These are phyloP conservation scores for Bryoerythrophyllum caledonicum DNA, from an alignment of 225 moss, liverwort and hornwort species.

Conservation along the genomic window DNA sequence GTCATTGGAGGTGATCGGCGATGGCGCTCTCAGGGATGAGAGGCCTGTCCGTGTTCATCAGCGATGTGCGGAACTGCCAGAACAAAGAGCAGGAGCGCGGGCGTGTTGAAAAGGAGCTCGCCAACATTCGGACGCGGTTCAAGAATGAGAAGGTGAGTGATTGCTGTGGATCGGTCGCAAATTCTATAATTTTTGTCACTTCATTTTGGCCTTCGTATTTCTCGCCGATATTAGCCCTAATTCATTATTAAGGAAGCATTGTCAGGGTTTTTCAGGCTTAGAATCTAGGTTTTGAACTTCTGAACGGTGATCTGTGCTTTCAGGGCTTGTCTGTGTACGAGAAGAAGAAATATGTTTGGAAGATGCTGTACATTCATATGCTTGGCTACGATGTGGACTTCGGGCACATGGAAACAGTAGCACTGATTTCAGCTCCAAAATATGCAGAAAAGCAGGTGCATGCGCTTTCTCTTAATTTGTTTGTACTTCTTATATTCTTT, in stretches of 20 bases:
- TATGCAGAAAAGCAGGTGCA: slow-evolving; percentile 99
- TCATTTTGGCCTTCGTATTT: slow-evolving; percentile 17
- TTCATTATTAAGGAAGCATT: not conserved
- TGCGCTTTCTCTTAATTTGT: slow-evolving; percentile 2
- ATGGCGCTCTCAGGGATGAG: slow-evolving; percentile 99
- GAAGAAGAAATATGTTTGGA: slow-evolving; percentile 99
- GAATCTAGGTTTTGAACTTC: slow-evolving; percentile 22
- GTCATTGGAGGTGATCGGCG: not conserved
- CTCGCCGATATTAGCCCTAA: slow-evolving; percentile 7
- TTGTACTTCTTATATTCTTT: slow-evolving; percentile 9
- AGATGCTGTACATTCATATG: slow-evolving; percentile 99
- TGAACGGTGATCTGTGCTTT: slow-evolving; percentile 31
- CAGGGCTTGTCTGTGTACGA: slow-evolving; percentile 97
- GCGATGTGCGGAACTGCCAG: slow-evolving; percentile 98
- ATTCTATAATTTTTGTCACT: too few relatives aligned
- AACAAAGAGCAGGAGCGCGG: slow-evolving; percentile 95
- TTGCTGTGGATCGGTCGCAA: slow-evolving; percentile 17
- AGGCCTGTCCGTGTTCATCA: slow-evolving; percentile 94
- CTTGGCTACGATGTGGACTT: slow-evolving; percentile 99
- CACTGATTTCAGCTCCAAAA: slow-evolving; percentile 94
- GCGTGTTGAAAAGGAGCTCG: slow-evolving; percentile 98
- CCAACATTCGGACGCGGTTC: slow-evolving; percentile 97
- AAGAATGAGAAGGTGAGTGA: slow-evolving; percentile 88
- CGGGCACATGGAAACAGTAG: slow-evolving; percentile 98
- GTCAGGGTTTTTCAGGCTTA: not conserved